phyloP scores from a whole-genome alignment of 331 rosid genomes.

The Acacia concinna region DNA sequence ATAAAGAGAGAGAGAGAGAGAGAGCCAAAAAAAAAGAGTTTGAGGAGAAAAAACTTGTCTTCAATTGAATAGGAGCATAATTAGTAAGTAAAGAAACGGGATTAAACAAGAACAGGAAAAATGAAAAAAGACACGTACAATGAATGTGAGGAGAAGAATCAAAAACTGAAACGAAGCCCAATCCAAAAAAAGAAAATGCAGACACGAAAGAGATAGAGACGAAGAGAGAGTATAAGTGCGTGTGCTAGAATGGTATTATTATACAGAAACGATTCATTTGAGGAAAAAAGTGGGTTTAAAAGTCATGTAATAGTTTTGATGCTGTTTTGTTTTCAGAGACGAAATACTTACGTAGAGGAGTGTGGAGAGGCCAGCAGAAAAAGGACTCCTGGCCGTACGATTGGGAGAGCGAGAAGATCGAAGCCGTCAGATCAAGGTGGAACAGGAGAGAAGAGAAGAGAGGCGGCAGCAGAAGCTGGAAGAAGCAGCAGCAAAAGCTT shows the following conservation, averaged over 20 bases:
- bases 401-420: slow-evolving; percentile 49
- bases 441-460: neutral
- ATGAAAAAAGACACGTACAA: slow-evolving; percentile 27
- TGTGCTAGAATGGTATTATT: slow-evolving; percentile 10
- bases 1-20: neutral
- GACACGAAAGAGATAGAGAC: neutral
- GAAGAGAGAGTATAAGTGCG: neutral
- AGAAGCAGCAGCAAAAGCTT: neutral
- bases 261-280: slow-evolving; percentile 26
- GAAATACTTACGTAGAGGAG: slow-evolving; percentile 47
- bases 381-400: slow-evolving; percentile 61
- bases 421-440: slow-evolving; percentile 46
- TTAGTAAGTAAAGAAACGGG: slow-evolving; percentile 10
- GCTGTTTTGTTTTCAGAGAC: slow-evolving; percentile 4
- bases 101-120: slow-evolving; percentile 5
- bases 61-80: neutral
- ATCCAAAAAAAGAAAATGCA: slow-evolving; percentile 9
- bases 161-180: slow-evolving; percentile 26
- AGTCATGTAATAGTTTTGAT: neutral
- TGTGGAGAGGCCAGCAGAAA: slow-evolving; percentile 30
- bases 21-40: neutral
- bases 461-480: neutral
- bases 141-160: slow-evolving; percentile 32
- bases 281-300: slow-evolving; percentile 23
- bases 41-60: neutral